Base-by-base conservation (phyloP, 768 basidiomycete species). In the Rhodotorula toruloides region DNA sequence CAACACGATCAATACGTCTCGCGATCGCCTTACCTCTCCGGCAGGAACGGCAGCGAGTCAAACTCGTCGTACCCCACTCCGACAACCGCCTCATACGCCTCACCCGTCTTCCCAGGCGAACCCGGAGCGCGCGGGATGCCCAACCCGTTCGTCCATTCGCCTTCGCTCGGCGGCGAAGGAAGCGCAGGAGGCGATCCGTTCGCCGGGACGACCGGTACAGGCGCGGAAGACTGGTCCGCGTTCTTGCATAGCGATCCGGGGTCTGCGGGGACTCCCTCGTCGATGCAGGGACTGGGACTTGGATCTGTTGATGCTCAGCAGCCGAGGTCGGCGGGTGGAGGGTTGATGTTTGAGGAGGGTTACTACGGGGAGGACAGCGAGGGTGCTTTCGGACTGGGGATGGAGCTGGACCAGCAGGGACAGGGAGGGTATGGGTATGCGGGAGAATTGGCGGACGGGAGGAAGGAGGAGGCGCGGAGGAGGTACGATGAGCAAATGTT, bases 201-300 rank as follows among this genome's bases (percentile, higher is more conserved):
- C 31, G 32, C 25, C 22, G 46, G 17, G 10, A 9, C 27, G 13
- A 17, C 3, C 36, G 27, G 19, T 4, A 27, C 22, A 0, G 22
- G 21, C 11, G 44, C 21, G 4, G 44, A 19, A 32, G 61, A 65
- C 46, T 37, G 58, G 17, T 16, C 11, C n/a, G 58, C 58, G 37
- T 66, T 50, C 54, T 43, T 65, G 12, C 44, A 46, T n/a, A n/a
- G n/a, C n/a, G n/a, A n/a, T n/a, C n/a, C n/a, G n/a, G n/a, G n/a
- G n/a, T n/a, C n/a, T n/a, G n/a, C n/a, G n/a, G n/a, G n/a, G n/a
- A n/a, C n/a, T n/a, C n/a, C n/a, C n/a, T n/a, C n/a, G 37, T 47
- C 54, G 40, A 58, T 61, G 58, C 58, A 65, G 39, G 43, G 43
- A 6, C 44, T 58, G 19, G 57, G 57, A 21, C 43, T 59, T 46